phyloP scores from a whole-genome alignment of 306 rosid genomes.

The Malus sylvestris region DNA sequence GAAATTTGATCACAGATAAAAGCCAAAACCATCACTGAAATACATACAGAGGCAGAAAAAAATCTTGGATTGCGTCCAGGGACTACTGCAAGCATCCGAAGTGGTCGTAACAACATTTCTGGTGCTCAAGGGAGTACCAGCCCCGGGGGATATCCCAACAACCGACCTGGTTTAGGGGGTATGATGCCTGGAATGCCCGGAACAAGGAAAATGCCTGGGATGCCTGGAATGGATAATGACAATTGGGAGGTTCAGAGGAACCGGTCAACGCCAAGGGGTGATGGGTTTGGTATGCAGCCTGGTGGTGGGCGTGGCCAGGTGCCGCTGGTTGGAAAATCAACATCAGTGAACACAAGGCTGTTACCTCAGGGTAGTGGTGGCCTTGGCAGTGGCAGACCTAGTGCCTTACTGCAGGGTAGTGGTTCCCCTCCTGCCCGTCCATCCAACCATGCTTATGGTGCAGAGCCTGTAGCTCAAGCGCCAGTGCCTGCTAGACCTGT shows the following conservation, averaged over 20 bases:
- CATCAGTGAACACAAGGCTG: constrained; percentile 52
- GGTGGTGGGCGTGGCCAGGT: constrained; percentile 76
- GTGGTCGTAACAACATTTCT: constrained; percentile 44
- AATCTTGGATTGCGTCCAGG: constrained; percentile 97
- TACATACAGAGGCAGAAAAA: constrained; percentile 93
- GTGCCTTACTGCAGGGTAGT: constrained; percentile 79
- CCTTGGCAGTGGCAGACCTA: constrained; percentile 53
- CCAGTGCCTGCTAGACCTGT: constrained; percentile 39
- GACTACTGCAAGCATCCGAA: constrained; percentile 81
- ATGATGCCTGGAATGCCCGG: constrained; percentile 99
- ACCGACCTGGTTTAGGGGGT: constrained; percentile 81
- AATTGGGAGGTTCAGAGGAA: constrained; percentile 77
- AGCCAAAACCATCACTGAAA: constrained; percentile 93
- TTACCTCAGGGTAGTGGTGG: constrained; percentile 90
- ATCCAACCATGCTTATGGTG: constrained; percentile 21
- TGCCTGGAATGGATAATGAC: constrained; percentile 86
- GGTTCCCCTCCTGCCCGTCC: constrained; percentile 48
- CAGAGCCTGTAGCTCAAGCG: constrained; percentile 42
- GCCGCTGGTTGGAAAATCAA: constrained; percentile 43
- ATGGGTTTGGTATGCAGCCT: constrained; percentile 37
- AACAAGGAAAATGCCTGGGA: constrained; percentile 86
- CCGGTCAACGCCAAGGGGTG: constrained; percentile 66
- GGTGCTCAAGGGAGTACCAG: constrained; percentile 53
- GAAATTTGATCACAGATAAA: constrained; percentile 41
- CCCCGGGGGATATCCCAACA: constrained; percentile 60